Percentiles rank a stretch among this genome's conserved stretches.
phyloP scores from a whole-genome alignment of 2,329 filamentous ascomycete species.

The Botrytis sinoallii region DNA sequence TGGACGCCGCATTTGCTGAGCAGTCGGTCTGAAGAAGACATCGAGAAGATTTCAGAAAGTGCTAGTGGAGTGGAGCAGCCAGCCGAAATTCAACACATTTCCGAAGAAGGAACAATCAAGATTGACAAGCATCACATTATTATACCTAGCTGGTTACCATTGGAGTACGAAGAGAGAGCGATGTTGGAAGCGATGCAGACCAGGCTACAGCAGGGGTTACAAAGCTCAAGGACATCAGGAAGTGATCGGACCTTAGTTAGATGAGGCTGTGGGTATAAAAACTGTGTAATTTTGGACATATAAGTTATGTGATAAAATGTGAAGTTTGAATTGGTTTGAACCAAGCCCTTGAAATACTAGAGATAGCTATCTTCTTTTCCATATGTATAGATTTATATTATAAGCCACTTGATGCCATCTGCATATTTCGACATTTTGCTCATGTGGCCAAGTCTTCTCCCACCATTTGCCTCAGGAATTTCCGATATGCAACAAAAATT shows the following conservation, averaged over 20 bases:
- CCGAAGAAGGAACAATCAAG: conserved; percentile 16
- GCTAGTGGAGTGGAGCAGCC: neutral
- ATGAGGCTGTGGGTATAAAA: conserved; percentile 4
- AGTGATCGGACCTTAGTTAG: conserved; percentile 16
- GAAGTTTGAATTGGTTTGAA: neutral
- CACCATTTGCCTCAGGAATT: conserved; percentile 12
- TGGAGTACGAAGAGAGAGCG: conserved; percentile 28
- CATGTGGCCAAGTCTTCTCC: neutral
- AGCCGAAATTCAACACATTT: neutral
- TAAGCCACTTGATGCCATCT: neutral
- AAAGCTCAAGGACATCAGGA: conserved; percentile 3
- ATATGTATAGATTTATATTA: neutral
- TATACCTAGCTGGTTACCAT: conserved; percentile 27
- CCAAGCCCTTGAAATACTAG: neutral
- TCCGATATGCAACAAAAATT: conserved; percentile 18
- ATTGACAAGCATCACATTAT: conserved; percentile 23
- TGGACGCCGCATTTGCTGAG: conserved; percentile 7
- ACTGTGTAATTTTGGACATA: neutral
- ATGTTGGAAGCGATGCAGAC: conserved; percentile 27
- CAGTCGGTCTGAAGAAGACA: conserved; percentile 1
- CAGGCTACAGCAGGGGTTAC: conserved; percentile 21
- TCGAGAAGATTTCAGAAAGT: conserved; percentile 5
- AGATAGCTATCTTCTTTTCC: neutral
- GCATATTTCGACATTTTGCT: neutral
- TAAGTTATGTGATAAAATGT: neutral